Conservation (phyloP, 805 yeast genomes). For the Sugiyamaella valdiviana region DNA sequence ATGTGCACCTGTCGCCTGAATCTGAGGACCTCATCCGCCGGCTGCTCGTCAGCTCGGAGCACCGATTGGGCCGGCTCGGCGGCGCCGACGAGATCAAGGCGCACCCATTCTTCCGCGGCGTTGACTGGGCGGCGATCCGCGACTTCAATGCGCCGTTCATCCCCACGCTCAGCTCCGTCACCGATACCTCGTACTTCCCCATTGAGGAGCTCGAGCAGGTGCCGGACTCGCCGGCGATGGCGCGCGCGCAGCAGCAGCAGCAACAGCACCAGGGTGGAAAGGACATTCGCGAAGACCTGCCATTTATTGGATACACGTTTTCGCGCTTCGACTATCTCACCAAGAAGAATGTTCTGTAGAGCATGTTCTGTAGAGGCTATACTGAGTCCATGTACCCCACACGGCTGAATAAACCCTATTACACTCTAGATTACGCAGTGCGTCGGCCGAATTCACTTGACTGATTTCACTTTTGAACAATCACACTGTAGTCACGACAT, state of each 20-base stretch:
- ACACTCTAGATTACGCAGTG: no score
- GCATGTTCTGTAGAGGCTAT: no score
- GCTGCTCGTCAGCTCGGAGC: constrained; percentile 69
- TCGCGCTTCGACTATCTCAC: constrained; percentile 91
- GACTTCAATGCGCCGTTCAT: constrained; percentile 89
- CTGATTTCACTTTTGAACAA: not conserved
- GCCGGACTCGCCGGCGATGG: constrained; percentile 67
- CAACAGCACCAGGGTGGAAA: constrained; percentile 34
- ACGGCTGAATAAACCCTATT: not conserved
- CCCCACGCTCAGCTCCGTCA: constrained; percentile 83
- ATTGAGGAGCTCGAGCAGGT: constrained; percentile 93
- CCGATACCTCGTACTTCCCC: constrained; percentile 97
- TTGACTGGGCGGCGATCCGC: constrained; percentile 85
- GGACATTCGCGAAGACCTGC: constrained; percentile 78
- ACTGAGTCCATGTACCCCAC: no score
- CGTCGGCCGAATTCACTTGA: no score
- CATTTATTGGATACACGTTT: constrained; percentile 95
- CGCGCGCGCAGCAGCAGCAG: constrained; percentile 45
- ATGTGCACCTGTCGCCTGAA: constrained; percentile 81
- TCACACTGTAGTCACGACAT: not conserved
- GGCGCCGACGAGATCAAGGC: constrained; percentile 87
- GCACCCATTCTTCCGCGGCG: constrained; percentile 94
- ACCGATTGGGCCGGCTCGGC: constrained; percentile 78
- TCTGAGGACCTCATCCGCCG: constrained; percentile 79
- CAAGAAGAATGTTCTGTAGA: constrained; percentile 32